Base-by-base conservation (phyloP, 2,329 filamentous ascomycete genomes). In the Diplocarpon rosae region DNA sequence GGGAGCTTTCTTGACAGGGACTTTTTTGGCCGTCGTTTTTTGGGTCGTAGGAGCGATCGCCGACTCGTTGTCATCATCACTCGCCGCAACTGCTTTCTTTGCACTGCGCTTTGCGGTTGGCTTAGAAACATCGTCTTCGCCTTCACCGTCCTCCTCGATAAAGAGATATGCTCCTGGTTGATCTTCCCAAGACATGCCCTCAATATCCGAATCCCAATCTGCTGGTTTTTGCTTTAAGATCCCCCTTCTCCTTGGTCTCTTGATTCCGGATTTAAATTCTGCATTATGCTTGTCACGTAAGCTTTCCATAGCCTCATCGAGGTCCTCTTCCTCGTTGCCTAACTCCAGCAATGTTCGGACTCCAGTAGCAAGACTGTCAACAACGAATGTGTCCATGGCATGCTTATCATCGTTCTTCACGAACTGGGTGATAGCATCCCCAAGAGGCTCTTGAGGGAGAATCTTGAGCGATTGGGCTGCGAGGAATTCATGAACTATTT, bases 331-430 rank as follows among this genome's bases (percentile, higher is more conserved):
- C 15, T 83, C 78, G 0, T 81, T 76, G 41, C 83, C 76, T 77
- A 0, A 74, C 70, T 37, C 68, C 29, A 89, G 68, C 57, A 90
- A 71, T 50, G 83, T 75, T 53, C 79, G 78, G 14, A 89, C 74
- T 57, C 88, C 83, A 16, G 73, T 77, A 2, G 76, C 71, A 2
- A 90, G 67, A 12, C 81, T 83, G 28, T 87, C 80, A 16, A 74
- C 76, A 9, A 90, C 80, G 55, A 90, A 90, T 35, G 79, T 69
- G 58, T 89, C 80, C 80, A 96, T 87, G 2, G 87, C 87, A 56
- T 92, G 81, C 60, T 89, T 94, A 66, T 98, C 92, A 53, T 95
- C 87, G 55, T 96, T 96, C 61, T 89, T 81, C 20, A 98, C 87
- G 56, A 92, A 98, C 49, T 94, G 85, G 37, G 80, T 82, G 5